Percentiles rank a stretch among this genome's conserved stretches.
Evolutionary conservation across 208 protist genomes (phyloP).

Genomic region (Trichomonas vaginalis): DNA sequence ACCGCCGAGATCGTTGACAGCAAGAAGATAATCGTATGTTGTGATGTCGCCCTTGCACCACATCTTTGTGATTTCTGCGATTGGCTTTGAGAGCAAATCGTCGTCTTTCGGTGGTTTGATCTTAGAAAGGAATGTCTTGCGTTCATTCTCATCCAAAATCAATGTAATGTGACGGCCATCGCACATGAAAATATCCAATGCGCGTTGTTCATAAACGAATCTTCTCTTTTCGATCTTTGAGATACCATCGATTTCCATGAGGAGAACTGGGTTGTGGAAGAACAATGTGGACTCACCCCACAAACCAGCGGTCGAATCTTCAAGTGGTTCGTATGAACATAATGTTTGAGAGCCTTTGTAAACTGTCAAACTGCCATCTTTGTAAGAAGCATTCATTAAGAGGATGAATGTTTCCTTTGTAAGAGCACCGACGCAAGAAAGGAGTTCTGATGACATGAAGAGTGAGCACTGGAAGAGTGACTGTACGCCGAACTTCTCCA

Average conservation of each 20-base stretch:
- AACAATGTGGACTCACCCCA: neutral
- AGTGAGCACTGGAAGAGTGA: neutral
- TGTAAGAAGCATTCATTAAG: neutral
- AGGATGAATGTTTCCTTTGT: neutral
- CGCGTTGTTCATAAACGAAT: neutral
- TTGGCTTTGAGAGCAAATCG: neutral
- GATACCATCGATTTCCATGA: neutral
- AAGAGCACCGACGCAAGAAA: neutral
- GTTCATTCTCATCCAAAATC: neutral
- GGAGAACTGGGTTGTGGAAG: neutral
- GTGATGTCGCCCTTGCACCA: neutral
- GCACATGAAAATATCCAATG: neutral
- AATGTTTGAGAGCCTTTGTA: neutral
- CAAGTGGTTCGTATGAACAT: neutral
- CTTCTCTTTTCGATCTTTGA: neutral
- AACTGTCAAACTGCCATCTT: neutral
- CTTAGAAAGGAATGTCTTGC: neutral
- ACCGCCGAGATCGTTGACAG: neutral
- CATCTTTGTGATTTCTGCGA: neutral
- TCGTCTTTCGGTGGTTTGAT: neutral
- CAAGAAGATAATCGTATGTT: neutral
- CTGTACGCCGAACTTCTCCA: neutral
- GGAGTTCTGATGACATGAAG: neutral
- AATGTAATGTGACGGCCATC: neutral
- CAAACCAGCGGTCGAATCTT: neutral